Evolutionary conservation across 2,329 filamentous ascomycete genomes (phyloP).

Genomic region (Acephala macrosclerotiorum): DNA sequence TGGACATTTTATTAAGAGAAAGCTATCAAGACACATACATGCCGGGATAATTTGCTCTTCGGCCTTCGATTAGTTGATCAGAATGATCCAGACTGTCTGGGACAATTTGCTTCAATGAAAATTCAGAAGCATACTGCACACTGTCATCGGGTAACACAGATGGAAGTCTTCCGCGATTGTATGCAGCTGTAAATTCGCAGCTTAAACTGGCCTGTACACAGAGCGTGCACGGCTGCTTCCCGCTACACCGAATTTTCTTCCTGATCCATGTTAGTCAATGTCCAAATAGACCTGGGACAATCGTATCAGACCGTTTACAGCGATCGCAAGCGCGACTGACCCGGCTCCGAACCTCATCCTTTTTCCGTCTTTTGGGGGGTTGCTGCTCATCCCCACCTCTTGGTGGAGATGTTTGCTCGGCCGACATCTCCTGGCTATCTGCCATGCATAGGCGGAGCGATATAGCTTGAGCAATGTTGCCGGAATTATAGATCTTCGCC

Average conservation of each 20-base stretch:
- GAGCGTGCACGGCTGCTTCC: constrained; percentile 48
- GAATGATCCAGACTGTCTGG: background rate
- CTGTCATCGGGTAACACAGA: constrained; percentile 41
- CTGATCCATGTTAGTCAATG: constrained; percentile 29
- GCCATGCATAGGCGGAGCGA: background rate
- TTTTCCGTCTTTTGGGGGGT: constrained; percentile 29
- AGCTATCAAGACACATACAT: background rate
- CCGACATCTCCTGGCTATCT: background rate
- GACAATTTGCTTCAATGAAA: background rate
- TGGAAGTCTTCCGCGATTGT: constrained; percentile 54
- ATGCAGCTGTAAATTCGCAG: constrained; percentile 58
- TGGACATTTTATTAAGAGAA: too few relatives aligned
- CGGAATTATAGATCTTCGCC: background rate
- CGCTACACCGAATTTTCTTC: constrained; percentile 51
- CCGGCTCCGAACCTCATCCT: constrained; percentile 36
- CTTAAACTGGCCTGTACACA: constrained; percentile 43
- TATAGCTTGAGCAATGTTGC: background rate
- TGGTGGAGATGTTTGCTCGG: background rate
- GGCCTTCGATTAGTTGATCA: background rate
- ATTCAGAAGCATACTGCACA: background rate
- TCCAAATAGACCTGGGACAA: background rate
- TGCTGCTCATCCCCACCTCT: background rate
- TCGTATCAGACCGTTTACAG: constrained; percentile 1
- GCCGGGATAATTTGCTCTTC: background rate
- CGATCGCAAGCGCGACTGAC: constrained; percentile 56